phyloP scores from a whole-genome alignment of 2,329 filamentous ascomycete genomes.

The Apiospora kogelbergensis region DNA sequence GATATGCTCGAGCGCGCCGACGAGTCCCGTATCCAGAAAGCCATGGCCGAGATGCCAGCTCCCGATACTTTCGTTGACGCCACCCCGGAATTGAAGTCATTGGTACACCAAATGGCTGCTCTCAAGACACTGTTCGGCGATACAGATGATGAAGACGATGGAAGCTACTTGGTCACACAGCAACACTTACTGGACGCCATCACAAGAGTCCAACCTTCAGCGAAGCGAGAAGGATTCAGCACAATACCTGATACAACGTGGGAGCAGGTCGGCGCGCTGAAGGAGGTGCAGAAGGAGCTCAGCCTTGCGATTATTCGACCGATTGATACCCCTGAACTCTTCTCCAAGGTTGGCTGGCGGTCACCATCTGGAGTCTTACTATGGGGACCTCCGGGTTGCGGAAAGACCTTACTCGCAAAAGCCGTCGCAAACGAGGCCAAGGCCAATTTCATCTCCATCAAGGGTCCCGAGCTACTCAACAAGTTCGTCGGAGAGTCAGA shows the following conservation, averaged over 20 bases:
- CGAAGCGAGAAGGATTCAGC: conserved; percentile 90
- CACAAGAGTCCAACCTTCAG: conserved; percentile 73
- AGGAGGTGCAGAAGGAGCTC: conserved; percentile 77
- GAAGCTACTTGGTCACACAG: conserved; percentile 40
- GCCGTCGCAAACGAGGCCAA: conserved; percentile 93
- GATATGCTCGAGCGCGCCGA: conserved; percentile 34
- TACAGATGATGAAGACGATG: conserved; percentile 23
- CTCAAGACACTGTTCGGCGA: neutral
- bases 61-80: neutral
- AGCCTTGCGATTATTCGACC: conserved; percentile 85
- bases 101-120: conserved; percentile 19
- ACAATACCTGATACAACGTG: conserved; percentile 93
- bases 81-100: conserved; percentile 20
- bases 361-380: conserved; percentile 86
- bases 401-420: conserved; percentile 94
- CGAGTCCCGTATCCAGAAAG: conserved; percentile 14
- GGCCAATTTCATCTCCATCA: conserved; percentile 97
- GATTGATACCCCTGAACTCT: conserved; percentile 79
- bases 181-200: conserved; percentile 74
- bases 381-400: conserved; percentile 95
- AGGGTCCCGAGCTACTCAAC: conserved; percentile 93
- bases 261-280: conserved; percentile 85
- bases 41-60: neutral
- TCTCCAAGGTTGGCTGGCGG: conserved; percentile 73
- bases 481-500: conserved; percentile 98